These are phyloP conservation scores for Glycine soja DNA, from an alignment of 306 rosid genomes.

Conservation along the genomic window DNA sequence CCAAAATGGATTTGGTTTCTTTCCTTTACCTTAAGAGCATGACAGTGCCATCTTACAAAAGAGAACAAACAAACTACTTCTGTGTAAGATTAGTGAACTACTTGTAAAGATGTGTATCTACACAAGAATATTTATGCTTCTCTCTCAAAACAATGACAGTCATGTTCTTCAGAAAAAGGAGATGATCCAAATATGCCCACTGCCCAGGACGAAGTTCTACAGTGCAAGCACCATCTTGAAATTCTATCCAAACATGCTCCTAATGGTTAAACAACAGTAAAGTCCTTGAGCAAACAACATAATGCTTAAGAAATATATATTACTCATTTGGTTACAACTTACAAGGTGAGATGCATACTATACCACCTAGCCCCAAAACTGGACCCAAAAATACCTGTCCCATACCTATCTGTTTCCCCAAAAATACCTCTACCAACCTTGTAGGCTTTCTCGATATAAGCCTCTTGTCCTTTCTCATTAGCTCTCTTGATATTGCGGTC, in stretches of 20 bases:
- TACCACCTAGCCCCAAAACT: constrained; percentile 6
- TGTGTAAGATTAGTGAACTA: constrained; percentile 20
- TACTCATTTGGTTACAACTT: neutral
- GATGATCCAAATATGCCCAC: constrained; percentile 7
- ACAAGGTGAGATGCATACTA: neutral
- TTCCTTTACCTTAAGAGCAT: no score
- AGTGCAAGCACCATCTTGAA: constrained; percentile 8
- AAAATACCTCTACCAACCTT: constrained; percentile 77
- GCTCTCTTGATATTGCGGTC: constrained; percentile 93
- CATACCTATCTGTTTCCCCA: neutral
- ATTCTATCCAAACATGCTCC: neutral
- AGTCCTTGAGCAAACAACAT: neutral
- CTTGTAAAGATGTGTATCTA: neutral
- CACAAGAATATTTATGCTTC: constrained; percentile 18
- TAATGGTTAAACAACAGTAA: neutral
- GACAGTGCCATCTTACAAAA: constrained; percentile 17
- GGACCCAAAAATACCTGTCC: constrained; percentile 5
- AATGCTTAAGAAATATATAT: neutral
- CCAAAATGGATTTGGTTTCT: no score
- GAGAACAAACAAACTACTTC: constrained; percentile 23
- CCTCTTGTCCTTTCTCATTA: constrained; percentile 93
- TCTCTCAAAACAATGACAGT: constrained; percentile 15
- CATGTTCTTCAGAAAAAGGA: constrained; percentile 30
- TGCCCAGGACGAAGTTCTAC: constrained; percentile 7
- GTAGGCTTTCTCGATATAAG: constrained; percentile 82